Conservation (phyloP, 148 eudicot genomes). For the Amaranthus hypochondriacus region DNA sequence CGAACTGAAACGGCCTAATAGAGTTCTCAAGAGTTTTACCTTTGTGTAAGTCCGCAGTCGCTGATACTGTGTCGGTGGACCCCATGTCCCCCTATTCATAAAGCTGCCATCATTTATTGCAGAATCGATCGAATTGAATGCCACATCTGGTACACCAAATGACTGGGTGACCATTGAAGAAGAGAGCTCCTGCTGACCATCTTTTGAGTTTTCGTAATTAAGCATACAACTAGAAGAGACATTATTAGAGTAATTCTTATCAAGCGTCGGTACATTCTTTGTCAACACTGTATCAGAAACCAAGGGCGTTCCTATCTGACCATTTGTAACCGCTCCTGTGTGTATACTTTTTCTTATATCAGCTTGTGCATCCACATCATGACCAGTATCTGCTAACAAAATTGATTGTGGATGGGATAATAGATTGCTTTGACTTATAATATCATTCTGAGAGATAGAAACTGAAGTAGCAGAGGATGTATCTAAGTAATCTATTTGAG, state of each 20-base stretch:
- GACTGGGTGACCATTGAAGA: conserved; percentile 90
- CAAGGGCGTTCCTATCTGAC: conserved; percentile 45
- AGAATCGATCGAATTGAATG: conserved; percentile 79
- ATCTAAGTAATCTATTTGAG: conserved; percentile 82
- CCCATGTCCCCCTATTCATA: conserved; percentile 70
- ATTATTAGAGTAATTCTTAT: conserved; percentile 52
- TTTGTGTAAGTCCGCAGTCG: conserved; percentile 87
- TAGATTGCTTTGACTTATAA: conserved; percentile 42
- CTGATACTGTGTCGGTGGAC: conserved; percentile 64
- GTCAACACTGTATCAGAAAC: conserved; percentile 50
- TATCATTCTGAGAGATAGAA: conserved; percentile 64
- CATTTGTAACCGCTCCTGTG: conserved; percentile 39
- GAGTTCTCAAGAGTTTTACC: conserved; percentile 33
- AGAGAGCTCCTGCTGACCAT: conserved; percentile 73
- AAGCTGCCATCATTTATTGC: conserved; percentile 67
- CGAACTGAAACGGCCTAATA: no score
- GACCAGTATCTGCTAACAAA: conserved; percentile 54
- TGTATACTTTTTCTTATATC: conserved; percentile 41
- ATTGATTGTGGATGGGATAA: conserved; percentile 54
- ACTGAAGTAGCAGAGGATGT: conserved; percentile 83
- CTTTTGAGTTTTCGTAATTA: conserved; percentile 59
- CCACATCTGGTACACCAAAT: conserved; percentile 93
- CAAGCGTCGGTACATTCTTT: conserved; percentile 50
- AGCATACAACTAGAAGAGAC: conserved; percentile 62
- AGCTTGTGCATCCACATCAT: conserved; percentile 53